These are phyloP conservation scores for Sphaerulina musiva DNA, from an alignment of 2,329 filamentous ascomycete genomes.

Conservation along the genomic window DNA sequence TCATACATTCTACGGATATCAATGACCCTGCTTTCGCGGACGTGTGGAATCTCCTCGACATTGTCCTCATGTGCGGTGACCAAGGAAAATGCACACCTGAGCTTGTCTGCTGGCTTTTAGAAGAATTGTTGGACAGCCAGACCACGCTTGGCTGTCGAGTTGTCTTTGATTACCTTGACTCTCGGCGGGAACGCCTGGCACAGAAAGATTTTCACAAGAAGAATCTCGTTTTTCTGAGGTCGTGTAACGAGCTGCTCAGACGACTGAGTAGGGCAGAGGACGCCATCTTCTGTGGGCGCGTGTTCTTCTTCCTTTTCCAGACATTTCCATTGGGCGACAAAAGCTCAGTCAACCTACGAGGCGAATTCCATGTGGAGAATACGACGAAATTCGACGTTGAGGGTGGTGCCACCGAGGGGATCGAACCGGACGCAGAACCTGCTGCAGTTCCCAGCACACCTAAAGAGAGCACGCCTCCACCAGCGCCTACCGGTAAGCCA, in stretches of 20 bases:
- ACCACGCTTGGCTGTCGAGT: slow-evolving; percentile 85
- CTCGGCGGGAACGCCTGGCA: slow-evolving; percentile 79
- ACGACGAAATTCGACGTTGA: slow-evolving; percentile 69
- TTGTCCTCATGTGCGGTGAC: slow-evolving; percentile 77
- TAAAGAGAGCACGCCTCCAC: slow-evolving; percentile 24
- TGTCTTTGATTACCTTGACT: slow-evolving; percentile 93
- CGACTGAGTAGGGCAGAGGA: slow-evolving; percentile 92
- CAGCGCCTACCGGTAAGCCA: slow-evolving; percentile 20
- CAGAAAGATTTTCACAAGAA: slow-evolving; percentile 74
- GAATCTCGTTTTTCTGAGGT: slow-evolving; percentile 79
- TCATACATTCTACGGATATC: slow-evolving; percentile 56
- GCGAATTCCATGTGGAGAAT: slow-evolving; percentile 95
- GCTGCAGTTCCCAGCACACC: slow-evolving; percentile 11
- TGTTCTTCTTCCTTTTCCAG: slow-evolving; percentile 98
- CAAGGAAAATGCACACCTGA: slow-evolving; percentile 60
- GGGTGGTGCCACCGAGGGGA: slow-evolving; percentile 41
- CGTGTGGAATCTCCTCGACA: slow-evolving; percentile 90
- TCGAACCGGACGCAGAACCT: slow-evolving; percentile 55
- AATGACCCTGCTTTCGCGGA: slow-evolving; percentile 70
- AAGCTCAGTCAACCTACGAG: slow-evolving; percentile 91
- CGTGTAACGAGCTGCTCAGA: slow-evolving; percentile 91
- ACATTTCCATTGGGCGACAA: slow-evolving; percentile 94
- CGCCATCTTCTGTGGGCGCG: slow-evolving; percentile 91
- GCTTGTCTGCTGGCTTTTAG: slow-evolving; percentile 81
- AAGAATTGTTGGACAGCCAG: slow-evolving; percentile 93